These are phyloP conservation scores for Aspergillus nanangensis DNA, from an alignment of 495 filamentous ascomycete species.

Conservation along the genomic window DNA sequence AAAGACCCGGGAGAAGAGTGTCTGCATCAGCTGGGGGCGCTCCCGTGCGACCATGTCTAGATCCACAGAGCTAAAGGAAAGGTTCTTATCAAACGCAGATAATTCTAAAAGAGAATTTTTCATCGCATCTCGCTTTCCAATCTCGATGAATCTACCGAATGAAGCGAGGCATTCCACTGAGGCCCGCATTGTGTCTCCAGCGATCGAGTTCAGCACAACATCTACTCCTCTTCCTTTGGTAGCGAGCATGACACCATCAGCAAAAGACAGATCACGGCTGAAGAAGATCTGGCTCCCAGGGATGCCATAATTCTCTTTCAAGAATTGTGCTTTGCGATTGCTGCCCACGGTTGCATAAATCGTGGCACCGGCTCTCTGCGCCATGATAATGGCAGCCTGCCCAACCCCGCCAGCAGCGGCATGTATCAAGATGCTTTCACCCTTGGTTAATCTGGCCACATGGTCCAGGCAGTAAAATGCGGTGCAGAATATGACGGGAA, in stretches of 20 bases:
- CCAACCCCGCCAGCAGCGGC: conserved; percentile 20
- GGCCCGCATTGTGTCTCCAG: conserved; percentile 43
- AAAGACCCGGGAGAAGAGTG: conserved; percentile 16
- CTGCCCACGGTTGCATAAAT: conserved; percentile 43
- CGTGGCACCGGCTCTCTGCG: conserved; percentile 4
- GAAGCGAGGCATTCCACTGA: conserved; percentile 52
- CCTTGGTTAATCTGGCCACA: conserved; percentile 12
- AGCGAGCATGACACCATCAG: neutral
- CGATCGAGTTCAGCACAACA: conserved; percentile 51
- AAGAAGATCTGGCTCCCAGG: conserved; percentile 42
- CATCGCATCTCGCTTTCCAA: conserved; percentile 13
- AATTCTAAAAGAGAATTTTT: conserved; percentile 27
- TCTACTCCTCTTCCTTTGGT: conserved; percentile 49
- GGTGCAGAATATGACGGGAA: conserved; percentile 21
- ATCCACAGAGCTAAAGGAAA: conserved; percentile 31
- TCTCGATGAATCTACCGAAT: conserved; percentile 53
- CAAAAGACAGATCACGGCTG: conserved; percentile 16
- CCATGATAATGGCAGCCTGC: conserved; percentile 12
- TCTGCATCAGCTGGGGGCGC: conserved; percentile 28
- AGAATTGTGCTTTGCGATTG: conserved; percentile 31
- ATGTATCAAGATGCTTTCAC: conserved; percentile 24
- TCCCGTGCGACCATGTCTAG: conserved; percentile 24
- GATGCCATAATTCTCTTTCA: conserved; percentile 29
- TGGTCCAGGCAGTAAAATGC: conserved; percentile 20
- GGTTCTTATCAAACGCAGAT: conserved; percentile 40